Evolutionary conservation across 2,329 filamentous ascomycete species (phyloP).

Genomic region (Thermothelomyces thermophilus): DNA sequence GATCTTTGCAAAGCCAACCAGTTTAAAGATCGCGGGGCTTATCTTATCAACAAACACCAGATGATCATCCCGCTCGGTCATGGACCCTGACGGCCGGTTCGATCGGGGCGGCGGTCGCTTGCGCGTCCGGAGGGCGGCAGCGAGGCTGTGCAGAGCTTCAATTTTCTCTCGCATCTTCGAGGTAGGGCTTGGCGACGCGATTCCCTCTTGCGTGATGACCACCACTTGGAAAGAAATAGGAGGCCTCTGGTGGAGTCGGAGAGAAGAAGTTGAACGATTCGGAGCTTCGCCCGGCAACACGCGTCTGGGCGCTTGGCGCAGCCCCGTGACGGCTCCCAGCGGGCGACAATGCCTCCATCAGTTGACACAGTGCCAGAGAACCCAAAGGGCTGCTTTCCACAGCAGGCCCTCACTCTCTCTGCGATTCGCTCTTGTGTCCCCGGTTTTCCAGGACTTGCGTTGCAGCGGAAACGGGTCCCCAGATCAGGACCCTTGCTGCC

Average conservation of each 20-base stretch:
- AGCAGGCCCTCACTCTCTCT: neutral
- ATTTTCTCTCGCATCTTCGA: too few relatives aligned
- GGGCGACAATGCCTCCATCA: neutral
- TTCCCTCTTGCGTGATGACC: neutral
- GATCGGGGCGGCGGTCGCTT: constrained; percentile 7
- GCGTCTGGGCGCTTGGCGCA: neutral
- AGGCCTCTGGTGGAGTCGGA: too few relatives aligned
- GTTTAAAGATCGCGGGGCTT: too few relatives aligned
- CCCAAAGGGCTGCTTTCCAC: neutral
- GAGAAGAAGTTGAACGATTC: too few relatives aligned
- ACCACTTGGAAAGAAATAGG: too few relatives aligned
- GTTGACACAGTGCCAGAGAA: neutral
- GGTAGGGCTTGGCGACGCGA: constrained; percentile 10
- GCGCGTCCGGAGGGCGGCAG: constrained; percentile 14
- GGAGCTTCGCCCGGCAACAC: too few relatives aligned
- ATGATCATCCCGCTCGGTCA: neutral
- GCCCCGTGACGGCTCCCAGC: neutral
- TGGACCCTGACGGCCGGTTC: neutral
- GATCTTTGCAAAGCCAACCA: too few relatives aligned
- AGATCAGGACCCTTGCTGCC: constrained; percentile 16
- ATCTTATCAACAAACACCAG: too few relatives aligned
- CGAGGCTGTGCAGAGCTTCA: constrained; percentile 13
- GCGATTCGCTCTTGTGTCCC: neutral
- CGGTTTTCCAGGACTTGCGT: neutral
- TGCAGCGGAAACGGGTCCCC: constrained; percentile 8